These are phyloP conservation scores for Ambrosiella beaveri DNA, from an alignment of 2,329 filamentous ascomycete genomes.

Conservation along the genomic window DNA sequence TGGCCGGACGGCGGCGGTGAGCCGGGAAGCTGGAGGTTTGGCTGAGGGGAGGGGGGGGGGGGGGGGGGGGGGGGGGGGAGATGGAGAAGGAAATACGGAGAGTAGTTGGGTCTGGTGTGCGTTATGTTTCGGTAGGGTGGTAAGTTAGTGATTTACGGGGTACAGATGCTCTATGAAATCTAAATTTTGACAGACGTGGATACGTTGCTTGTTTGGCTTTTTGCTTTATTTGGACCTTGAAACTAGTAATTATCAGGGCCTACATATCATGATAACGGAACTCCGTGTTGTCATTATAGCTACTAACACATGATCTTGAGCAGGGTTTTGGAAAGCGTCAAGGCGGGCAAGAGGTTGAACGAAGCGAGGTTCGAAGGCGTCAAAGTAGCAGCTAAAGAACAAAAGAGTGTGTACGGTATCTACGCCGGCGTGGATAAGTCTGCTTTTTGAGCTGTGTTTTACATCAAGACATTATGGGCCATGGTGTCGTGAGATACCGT, in stretches of 20 bases:
- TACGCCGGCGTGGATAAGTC: neutral
- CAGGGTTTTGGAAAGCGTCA: constrained; percentile 72
- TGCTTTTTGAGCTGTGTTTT: neutral
- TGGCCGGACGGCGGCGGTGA: constrained; percentile 35
- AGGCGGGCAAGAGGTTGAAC: constrained; percentile 52
- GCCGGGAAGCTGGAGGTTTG: constrained; percentile 49
- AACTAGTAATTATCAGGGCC: constrained; percentile 8
- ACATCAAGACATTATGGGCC: neutral
- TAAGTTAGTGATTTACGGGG: constrained; percentile 21
- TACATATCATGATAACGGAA: constrained; percentile 4
- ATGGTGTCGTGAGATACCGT: neutral
- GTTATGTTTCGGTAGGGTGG: constrained; percentile 72
- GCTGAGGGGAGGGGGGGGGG: constrained; percentile 56
- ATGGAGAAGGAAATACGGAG: constrained; percentile 62
- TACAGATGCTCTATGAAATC: neutral
- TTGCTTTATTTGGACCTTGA: no score
- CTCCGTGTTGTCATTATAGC: neutral
- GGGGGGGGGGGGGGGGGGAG: no score
- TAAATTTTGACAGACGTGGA: neutral
- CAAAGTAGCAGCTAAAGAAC: constrained; percentile 42
- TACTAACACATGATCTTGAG: neutral
- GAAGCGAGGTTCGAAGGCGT: constrained; percentile 55
- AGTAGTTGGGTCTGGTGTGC: constrained; percentile 51
- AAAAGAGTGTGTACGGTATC: constrained; percentile 46
- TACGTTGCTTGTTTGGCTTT: constrained; percentile 4